Evolutionary conservation across 2,329 filamentous ascomycete species (phyloP).

Genomic region (Ascochyta rabiei): DNA sequence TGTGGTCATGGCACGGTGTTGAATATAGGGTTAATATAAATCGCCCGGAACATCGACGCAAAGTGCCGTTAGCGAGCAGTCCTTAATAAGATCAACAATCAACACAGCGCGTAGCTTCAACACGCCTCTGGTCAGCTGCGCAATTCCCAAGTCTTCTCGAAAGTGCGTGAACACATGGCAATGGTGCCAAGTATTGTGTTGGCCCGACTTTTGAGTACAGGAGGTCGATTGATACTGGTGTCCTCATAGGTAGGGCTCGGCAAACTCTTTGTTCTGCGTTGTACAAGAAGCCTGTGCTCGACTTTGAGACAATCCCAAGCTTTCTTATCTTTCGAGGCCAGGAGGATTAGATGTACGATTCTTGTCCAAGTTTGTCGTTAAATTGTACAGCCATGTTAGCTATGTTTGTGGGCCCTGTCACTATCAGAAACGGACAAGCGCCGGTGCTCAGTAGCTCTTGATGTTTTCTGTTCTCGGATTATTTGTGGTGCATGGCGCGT

Average conservation of each 20-base stretch:
- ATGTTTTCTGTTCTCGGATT: no score
- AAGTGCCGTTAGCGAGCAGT: slow-evolving; percentile 27
- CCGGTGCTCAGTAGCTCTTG: no score
- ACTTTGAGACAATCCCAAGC: no score
- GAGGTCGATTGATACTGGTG: neutral
- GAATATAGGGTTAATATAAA: slow-evolving; percentile 25
- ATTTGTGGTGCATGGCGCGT: neutral
- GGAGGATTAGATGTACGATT: no score
- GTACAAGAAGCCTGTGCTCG: neutral
- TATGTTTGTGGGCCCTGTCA: no score
- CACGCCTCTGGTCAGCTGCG: slow-evolving; percentile 3
- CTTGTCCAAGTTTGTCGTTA: no score
- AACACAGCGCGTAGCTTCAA: neutral
- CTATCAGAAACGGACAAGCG: no score
- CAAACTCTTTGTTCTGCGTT: neutral
- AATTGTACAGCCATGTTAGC: no score
- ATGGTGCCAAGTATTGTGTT: neutral
- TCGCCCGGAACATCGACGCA: slow-evolving; percentile 19
- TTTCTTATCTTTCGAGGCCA: no score
- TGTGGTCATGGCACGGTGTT: neutral
- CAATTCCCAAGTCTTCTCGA: neutral
- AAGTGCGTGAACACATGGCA: neutral
- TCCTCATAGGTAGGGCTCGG: neutral
- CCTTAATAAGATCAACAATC: slow-evolving; percentile 1
- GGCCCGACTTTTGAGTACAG: neutral